Base-by-base conservation (phyloP, 2,329 filamentous ascomycete genomes). In the Exophiala aquamarina region DNA sequence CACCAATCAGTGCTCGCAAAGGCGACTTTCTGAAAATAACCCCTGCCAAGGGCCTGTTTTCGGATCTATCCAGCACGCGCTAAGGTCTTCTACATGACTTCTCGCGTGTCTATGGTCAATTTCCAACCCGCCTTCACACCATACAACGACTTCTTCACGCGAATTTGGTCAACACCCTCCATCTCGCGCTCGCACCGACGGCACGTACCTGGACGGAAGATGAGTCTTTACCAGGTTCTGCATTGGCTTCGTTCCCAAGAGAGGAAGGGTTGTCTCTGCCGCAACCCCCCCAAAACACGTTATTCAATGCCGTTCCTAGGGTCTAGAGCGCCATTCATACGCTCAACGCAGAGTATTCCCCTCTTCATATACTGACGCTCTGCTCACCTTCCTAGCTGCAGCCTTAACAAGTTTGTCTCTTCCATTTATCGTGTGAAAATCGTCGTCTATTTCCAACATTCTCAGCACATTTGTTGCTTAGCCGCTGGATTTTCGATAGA, bases 61-160 rank as follows among this genome's bases (percentile, higher is more conserved):
- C 18, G 31, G 42, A 41, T 26, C 19, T n/a, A 32, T 36, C 15
- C 42, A 41, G 3, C 7, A 23, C 33, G 29, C 46, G 50, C 50
- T 53, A 53, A 33, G 15, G 41, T 34, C n/a, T 18, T 19, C 43
- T 47, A 17, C 36, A 26, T 29, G 13, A 23, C 34, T 44, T 47
- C 52, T 55, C 37, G 42, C 38, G 39, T 44, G 42, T 33, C 49
- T 33, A 52, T 55, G 48, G 52, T 55, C 52, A 49, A 41, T 55
- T 34, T 33, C 39, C 23, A 39, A 44, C 29, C 38, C 49, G 49
- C 52, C 45, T 55, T 55, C 52, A 55, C 52, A 55, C 49, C 52
- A 55, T 32, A 46, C 34, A 52, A 10, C 18, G 17, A 19, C 38
- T 41, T 41, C 38, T 38, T 49, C 46, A 52, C 52, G 42, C 42